Evolutionary conservation across 352 stramenopile genomes (phyloP).

Genomic region (Globisporangium paroecandrum): DNA sequence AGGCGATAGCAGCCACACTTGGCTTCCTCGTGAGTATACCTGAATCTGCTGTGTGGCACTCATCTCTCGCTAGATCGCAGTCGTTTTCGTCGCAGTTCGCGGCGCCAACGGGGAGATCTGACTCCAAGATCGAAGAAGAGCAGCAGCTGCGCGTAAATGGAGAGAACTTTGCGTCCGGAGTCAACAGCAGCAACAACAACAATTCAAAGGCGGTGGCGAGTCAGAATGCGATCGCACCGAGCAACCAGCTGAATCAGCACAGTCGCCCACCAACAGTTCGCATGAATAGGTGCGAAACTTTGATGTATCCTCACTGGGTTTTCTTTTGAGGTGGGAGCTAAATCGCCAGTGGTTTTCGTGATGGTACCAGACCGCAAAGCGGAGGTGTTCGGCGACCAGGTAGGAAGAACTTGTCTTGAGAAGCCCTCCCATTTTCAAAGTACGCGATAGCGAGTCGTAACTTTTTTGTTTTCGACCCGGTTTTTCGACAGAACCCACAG

Average conservation of each 20-base stretch:
- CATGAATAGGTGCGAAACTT: constrained; percentile 10
- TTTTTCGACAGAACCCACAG: background rate
- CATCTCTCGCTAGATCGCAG: constrained; percentile 17
- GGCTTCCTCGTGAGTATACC: background rate
- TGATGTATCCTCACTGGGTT: background rate
- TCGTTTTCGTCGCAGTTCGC: constrained; percentile 30
- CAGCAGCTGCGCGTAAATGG: constrained; percentile 4
- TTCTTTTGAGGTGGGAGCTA: background rate
- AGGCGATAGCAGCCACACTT: background rate
- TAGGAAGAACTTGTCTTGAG: background rate
- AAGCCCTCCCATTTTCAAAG: background rate
- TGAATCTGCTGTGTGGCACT: background rate
- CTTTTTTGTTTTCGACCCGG: background rate
- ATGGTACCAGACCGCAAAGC: constrained; percentile 39
- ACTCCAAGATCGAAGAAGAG: constrained; percentile 12
- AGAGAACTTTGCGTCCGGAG: background rate
- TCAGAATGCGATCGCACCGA: background rate
- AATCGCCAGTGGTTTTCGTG: background rate
- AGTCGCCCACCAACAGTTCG: constrained; percentile 2
- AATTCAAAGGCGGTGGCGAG: background rate
- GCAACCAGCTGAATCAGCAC: constrained; percentile 18
- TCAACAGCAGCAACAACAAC: background rate
- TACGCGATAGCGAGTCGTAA: background rate
- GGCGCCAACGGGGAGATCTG: constrained; percentile 10
- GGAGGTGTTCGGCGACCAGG: constrained; percentile 39